These are phyloP conservation scores for Amphirosellinia nigrospora DNA, from an alignment of 495 filamentous ascomycete genomes.

Conservation along the genomic window DNA sequence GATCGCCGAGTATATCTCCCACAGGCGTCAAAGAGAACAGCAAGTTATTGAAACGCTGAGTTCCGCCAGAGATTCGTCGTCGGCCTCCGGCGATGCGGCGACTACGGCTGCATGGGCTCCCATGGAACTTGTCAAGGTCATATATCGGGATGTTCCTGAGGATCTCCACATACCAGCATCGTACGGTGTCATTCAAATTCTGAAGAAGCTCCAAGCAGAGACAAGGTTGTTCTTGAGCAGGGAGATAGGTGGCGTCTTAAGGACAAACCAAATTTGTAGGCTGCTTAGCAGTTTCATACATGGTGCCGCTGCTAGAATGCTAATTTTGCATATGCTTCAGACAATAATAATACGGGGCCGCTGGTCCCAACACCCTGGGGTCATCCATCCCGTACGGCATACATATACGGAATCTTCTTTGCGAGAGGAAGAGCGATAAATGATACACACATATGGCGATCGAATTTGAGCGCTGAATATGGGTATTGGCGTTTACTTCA, in stretches of 20 bases:
- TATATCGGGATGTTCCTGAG: constrained; percentile 81
- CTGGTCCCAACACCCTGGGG: background rate
- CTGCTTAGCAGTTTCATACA: background rate
- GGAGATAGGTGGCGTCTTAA: constrained; percentile 62
- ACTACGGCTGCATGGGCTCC: constrained; percentile 60
- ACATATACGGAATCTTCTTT: background rate
- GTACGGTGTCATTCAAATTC: constrained; percentile 68
- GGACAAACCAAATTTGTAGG: constrained; percentile 51
- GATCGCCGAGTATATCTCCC: constrained; percentile 80
- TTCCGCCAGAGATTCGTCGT: constrained; percentile 37
- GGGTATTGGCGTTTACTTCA: background rate
- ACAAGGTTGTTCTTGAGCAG: constrained; percentile 58
- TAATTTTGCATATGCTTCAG: constrained; percentile 4
- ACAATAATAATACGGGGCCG: background rate
- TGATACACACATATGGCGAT: too few species aligned
- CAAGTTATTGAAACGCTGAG: constrained; percentile 76
- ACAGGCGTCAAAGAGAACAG: constrained; percentile 78
- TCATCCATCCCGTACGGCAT: background rate
- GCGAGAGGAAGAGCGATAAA: background rate
- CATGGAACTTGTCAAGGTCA: constrained; percentile 82
- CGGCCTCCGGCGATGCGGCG: constrained; percentile 28
- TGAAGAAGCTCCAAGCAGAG: constrained; percentile 74
- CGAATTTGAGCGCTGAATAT: background rate
- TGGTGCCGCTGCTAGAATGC: background rate
- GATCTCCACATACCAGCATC: constrained; percentile 76